Evolutionary conservation across 257 asterid genomes (phyloP).

Genomic region (Asclepias syriaca): DNA sequence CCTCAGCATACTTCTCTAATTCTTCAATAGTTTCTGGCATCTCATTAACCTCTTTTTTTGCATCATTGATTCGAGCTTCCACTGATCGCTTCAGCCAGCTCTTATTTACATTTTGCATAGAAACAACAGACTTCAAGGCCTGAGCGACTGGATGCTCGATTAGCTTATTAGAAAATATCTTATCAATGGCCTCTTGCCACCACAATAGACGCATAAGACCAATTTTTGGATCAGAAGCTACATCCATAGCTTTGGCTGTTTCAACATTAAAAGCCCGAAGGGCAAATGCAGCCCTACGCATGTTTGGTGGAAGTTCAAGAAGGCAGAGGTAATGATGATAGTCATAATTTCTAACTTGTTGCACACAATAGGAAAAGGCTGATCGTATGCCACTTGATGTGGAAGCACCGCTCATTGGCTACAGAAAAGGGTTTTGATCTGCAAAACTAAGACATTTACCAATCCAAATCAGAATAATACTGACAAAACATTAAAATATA

Average conservation of each 20-base stretch:
- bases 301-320: conserved; percentile 80
- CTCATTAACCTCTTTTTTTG: conserved; percentile 54
- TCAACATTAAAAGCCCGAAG: conserved; percentile 87
- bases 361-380: conserved; percentile 80
- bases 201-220: conserved; percentile 94
- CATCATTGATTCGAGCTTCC: conserved; percentile 83
- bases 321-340: conserved; percentile 97
- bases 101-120: conserved; percentile 62
- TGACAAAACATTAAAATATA: background rate
- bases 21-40: conserved; percentile 57
- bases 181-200: conserved; percentile 96
- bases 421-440: background rate
- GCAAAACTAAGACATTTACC: background rate
- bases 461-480: background rate
- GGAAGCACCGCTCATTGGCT: conserved; percentile 46
- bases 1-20: conserved; percentile 79
- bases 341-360: conserved; percentile 88
- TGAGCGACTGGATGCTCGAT: conserved; percentile 91
- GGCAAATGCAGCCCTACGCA: conserved; percentile 86
- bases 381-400: conserved; percentile 41
- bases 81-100: conserved; percentile 79
- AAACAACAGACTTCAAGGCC: conserved; percentile 59
- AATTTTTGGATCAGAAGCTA: conserved; percentile 87
- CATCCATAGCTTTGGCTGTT: conserved; percentile 87
- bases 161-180: conserved; percentile 58